Percentiles rank a stretch among this genome's conserved stretches.
phyloP scores from a whole-genome alignment of 2,329 filamentous ascomycete species.

The Bipolaris cookei region DNA sequence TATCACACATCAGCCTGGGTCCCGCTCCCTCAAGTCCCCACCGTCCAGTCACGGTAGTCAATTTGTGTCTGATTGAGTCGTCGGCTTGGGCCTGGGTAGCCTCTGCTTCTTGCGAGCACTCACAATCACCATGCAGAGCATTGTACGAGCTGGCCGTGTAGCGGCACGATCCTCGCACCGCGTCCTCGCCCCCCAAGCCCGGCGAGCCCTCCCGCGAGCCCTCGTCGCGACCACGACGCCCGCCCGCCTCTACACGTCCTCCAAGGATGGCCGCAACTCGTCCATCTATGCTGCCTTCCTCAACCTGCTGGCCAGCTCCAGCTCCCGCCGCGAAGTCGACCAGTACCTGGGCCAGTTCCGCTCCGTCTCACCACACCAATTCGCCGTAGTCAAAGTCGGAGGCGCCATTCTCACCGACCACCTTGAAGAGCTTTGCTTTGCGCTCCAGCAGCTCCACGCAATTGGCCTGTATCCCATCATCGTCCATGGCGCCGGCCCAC shows the following conservation, averaged over 20 bases:
- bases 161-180: slow-evolving; percentile 45
- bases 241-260: slow-evolving; percentile 42
- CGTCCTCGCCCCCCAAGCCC: slow-evolving; percentile 38
- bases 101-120: slow-evolving; percentile 33
- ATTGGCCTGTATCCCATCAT: slow-evolving; percentile 94
- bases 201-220: slow-evolving; percentile 40
- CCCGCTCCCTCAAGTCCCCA: slow-evolving; percentile 19
- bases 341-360: slow-evolving; percentile 98
- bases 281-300: slow-evolving; percentile 72
- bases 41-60: slow-evolving; percentile 18
- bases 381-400: slow-evolving; percentile 97
- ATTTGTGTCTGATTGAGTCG: slow-evolving; percentile 28
- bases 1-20: slow-evolving; percentile 8
- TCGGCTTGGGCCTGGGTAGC: slow-evolving; percentile 12
- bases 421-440: slow-evolving; percentile 87
- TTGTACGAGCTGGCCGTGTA: slow-evolving; percentile 48
- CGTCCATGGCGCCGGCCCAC: slow-evolving; percentile 91
- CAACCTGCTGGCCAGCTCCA: slow-evolving; percentile 92
- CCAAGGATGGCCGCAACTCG: slow-evolving; percentile 42
- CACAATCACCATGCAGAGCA: slow-evolving; percentile 46
- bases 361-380: slow-evolving; percentile 94
- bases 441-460: slow-evolving; percentile 89
- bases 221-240: slow-evolving; percentile 39
- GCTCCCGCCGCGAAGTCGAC: slow-evolving; percentile 93
- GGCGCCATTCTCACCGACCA: slow-evolving; percentile 95